Conservation (phyloP, 2,329 filamentous ascomycete species). For the Calonectria pseudoreteaudii region DNA sequence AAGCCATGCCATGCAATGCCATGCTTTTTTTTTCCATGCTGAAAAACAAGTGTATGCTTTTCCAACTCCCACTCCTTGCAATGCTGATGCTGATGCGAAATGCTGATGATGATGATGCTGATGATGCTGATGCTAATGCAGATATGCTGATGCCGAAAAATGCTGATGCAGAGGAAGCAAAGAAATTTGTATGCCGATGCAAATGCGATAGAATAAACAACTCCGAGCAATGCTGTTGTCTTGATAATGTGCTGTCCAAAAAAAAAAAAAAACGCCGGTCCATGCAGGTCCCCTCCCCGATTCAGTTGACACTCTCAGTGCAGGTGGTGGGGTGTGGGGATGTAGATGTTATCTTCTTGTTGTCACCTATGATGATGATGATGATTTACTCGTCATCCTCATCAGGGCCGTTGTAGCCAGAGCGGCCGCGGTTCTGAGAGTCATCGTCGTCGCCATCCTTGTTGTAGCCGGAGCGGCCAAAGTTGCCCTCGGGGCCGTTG, state of each 20-base stretch:
- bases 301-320: too few species aligned
- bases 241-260: conserved; percentile 1
- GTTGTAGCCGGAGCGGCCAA: conserved; percentile 39
- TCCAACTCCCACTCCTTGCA: conserved; percentile 26
- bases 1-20: conserved; percentile 24
- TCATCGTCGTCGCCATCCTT: conserved; percentile 43
- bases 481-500: conserved; percentile 53
- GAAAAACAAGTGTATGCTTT: conserved; percentile 21
- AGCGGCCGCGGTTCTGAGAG: conserved; percentile 54
- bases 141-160: conserved; percentile 6
- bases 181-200: conserved; percentile 5
- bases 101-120: background rate
- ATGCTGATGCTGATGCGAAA: conserved; percentile 25
- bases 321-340: background rate
- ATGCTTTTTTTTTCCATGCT: conserved; percentile 11
- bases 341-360: background rate
- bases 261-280: conserved; percentile 39
- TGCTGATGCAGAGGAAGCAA: background rate
- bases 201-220: conserved; percentile 23
- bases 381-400: conserved; percentile 45
- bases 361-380: background rate
- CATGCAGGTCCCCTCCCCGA: conserved; percentile 27
- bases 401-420: conserved; percentile 57
- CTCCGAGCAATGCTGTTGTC: conserved; percentile 32
- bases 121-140: background rate